Evolutionary conservation across 192 early-diverging fungal genomes (phyloP), one percentile per base, ranked within the genome.

Genomic region (Coemansia sp.): DNA sequence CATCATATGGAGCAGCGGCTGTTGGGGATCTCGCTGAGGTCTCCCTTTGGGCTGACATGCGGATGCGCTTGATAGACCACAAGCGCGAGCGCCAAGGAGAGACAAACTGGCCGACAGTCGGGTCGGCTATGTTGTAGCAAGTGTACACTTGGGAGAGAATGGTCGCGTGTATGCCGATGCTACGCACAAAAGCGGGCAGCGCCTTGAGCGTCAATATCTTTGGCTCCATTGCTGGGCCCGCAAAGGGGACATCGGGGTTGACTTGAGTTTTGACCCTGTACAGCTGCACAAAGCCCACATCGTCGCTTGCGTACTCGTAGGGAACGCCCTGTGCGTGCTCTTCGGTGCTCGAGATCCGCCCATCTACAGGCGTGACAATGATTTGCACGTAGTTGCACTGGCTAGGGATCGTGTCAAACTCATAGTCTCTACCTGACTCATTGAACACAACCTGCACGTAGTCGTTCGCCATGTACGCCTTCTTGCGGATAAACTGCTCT

Each of bases 331-430:
- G 20, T 85, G 58, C 14, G 87, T 87, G 28, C 86, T 88, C 65
- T 76, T 89, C 69, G 89, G 87, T 69, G 86, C 85, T 24, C 65
- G 73, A 46, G 9, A 68, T 55, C 42, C 86, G 86, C 20, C 87
- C 79, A 64, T 91, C 86, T 73, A 92, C 85, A 11, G 97, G 95
- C 9, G 91, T 91, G 55, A 99, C 89, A 4, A 99, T 88, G 69
- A 99, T 92, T 62, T 94, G 92, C 62, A 99, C 90, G 74, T 90
- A 96, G 71, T 97, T 98, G 83, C 98, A 98, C 74, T 99, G 92
- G 13, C 91, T 88, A 3, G 94, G 89, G 33, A 98, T 85, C 5
- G 94, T 98, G 61, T 95, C 90, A 75, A 95, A 95, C 34, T 85
- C 86, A 70, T 92, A 94, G 8, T 89, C 86, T 0, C 62, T 62